These are phyloP conservation scores for Fusarium subglutinans DNA, from an alignment of 2,329 filamentous ascomycete species.

Conservation along the genomic window DNA sequence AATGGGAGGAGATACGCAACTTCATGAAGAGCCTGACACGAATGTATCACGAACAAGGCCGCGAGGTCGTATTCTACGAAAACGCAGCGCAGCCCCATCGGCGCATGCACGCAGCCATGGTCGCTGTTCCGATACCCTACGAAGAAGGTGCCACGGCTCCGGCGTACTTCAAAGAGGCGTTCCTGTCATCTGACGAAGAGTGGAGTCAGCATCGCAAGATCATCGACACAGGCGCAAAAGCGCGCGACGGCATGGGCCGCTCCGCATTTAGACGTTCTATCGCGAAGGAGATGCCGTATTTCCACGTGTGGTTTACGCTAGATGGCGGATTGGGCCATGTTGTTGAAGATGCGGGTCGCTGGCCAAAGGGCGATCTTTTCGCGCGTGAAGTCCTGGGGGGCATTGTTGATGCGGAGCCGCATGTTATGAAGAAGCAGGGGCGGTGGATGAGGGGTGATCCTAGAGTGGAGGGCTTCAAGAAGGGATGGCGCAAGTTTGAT, in stretches of 20 bases:
- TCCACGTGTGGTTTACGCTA: constrained; percentile 94
- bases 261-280: constrained; percentile 83
- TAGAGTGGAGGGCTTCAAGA: constrained; percentile 80
- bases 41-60: constrained; percentile 93
- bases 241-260: constrained; percentile 74
- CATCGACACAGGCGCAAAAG: constrained; percentile 81
- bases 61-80: constrained; percentile 96
- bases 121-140: constrained; percentile 87
- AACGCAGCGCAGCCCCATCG: constrained; percentile 86
- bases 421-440: constrained; percentile 90
- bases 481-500: constrained; percentile 91
- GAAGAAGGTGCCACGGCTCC: constrained; percentile 91
- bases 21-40: constrained; percentile 97
- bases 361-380: constrained; percentile 93
- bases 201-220: constrained; percentile 97
- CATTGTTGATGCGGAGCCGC: constrained; percentile 84
- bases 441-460: constrained; percentile 78
- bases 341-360: constrained; percentile 84
- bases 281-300: constrained; percentile 97
- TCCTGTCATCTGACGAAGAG: constrained; percentile 86
- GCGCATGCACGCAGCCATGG: constrained; percentile 84
- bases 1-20: constrained; percentile 99
- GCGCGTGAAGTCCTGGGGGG: constrained; percentile 91
- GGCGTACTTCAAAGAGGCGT: constrained; percentile 95
- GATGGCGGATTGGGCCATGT: constrained; percentile 94